These are phyloP conservation scores for Phytophthora brassicae DNA, from an alignment of 352 stramenopile species.

Conservation along the genomic window DNA sequence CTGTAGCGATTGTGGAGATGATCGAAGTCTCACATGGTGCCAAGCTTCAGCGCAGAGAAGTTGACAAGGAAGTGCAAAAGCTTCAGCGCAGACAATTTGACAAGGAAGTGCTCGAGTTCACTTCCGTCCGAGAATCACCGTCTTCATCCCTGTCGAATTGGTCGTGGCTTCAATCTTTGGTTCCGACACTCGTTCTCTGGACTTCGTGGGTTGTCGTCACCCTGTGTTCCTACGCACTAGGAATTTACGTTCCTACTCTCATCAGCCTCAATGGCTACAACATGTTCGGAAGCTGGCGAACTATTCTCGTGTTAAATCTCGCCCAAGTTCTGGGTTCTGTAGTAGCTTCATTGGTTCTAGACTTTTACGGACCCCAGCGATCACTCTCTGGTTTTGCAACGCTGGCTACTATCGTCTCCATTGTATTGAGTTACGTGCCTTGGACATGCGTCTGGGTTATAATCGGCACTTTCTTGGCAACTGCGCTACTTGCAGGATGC, in stretches of 20 bases:
- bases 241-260: slow-evolving; percentile 29
- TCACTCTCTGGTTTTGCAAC: slow-evolving; percentile 4
- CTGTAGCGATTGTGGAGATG: slow-evolving; percentile 21
- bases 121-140: background rate
- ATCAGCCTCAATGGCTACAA: slow-evolving; percentile 34
- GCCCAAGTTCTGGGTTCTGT: slow-evolving; percentile 22
- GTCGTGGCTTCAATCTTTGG: background rate
- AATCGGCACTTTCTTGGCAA: slow-evolving; percentile 8
- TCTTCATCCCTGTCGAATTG: background rate
- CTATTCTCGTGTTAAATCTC: slow-evolving; percentile 10
- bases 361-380: slow-evolving; percentile 7
- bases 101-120: background rate
- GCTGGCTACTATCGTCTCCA: slow-evolving; percentile 3
- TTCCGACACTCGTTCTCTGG: slow-evolving; percentile 27
- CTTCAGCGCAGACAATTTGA: background rate
- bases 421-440: slow-evolving; percentile 16
- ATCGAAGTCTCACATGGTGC: slow-evolving; percentile 21
- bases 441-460: slow-evolving; percentile 6
- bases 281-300: slow-evolving; percentile 18
- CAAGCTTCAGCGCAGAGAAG: background rate
- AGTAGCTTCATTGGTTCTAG: slow-evolving; percentile 12
- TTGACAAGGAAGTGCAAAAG: background rate
- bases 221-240: slow-evolving; percentile 32
- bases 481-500: slow-evolving; percentile 12
- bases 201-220: slow-evolving; percentile 29